A percentile compares a stretch with the other conserved stretches of the same genome.
These are phyloP conservation scores for Malassezia globosa DNA, from an alignment of 1,284 basidiomycete species.

Conservation along the genomic window DNA sequence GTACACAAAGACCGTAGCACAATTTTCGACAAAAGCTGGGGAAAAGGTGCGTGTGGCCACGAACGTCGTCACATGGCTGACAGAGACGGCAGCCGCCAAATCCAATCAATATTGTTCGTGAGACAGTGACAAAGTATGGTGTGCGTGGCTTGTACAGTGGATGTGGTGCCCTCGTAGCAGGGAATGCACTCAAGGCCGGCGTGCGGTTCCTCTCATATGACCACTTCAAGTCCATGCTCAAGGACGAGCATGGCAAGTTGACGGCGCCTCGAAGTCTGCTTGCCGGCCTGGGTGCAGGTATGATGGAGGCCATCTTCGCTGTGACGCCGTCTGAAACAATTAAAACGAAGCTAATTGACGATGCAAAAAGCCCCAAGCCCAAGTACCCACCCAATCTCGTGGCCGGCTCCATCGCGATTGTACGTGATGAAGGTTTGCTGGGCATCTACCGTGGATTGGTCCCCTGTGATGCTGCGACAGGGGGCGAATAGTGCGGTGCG, in stretches of 20 bases:
- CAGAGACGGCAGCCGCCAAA: slow-evolving; percentile 48
- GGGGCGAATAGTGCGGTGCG: slow-evolving; percentile 91
- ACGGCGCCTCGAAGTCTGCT: slow-evolving; percentile 21
- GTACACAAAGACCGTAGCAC: slow-evolving; percentile 62
- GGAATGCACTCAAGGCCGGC: slow-evolving; percentile 55
- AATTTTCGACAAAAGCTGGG: slow-evolving; percentile 48
- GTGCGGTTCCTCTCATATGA: slow-evolving; percentile 93
- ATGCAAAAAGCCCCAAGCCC: slow-evolving; percentile 70
- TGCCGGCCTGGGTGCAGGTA: slow-evolving; percentile 88
- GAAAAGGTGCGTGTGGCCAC: slow-evolving; percentile 18
- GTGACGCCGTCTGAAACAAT: slow-evolving; percentile 97
- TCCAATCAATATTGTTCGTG: slow-evolving; percentile 43
- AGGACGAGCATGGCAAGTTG: slow-evolving; percentile 52
- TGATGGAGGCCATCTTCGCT: slow-evolving; percentile 85
- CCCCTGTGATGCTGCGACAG: slow-evolving; percentile 93
- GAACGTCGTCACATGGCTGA: background rate
- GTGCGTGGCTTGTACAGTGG: slow-evolving; percentile 46
- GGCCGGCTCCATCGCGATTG: slow-evolving; percentile 71
- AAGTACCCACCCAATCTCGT: slow-evolving; percentile 69
- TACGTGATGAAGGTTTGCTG: slow-evolving; percentile 65
- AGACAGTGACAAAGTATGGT: slow-evolving; percentile 44
- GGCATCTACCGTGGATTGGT: slow-evolving; percentile 84
- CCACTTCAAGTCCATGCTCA: slow-evolving; percentile 72
- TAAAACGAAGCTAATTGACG: slow-evolving; percentile 90
- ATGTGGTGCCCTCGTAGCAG: slow-evolving; percentile 37